These are phyloP conservation scores for Talaromyces sp. DNA, from an alignment of 2,329 filamentous ascomycete species.

Conservation along the genomic window DNA sequence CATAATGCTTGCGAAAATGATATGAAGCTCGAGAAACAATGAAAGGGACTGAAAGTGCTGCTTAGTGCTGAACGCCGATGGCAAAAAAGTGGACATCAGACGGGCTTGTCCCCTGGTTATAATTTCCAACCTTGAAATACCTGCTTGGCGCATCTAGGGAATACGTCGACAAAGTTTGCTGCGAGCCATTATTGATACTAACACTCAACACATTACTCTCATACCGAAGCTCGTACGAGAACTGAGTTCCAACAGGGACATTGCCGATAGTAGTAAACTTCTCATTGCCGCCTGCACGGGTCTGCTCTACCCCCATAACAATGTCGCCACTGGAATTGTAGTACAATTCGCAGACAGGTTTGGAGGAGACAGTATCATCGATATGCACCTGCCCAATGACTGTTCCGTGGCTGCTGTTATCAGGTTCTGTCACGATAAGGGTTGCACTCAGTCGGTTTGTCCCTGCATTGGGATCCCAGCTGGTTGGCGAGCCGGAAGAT, in stretches of 20 bases:
- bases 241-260: constrained; percentile 26
- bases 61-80: neutral
- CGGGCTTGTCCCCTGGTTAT: constrained; percentile 27
- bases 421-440: constrained; percentile 12
- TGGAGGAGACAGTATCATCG: constrained; percentile 13
- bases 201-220: constrained; percentile 27
- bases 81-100: constrained; percentile 18
- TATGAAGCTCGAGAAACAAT: too few species aligned
- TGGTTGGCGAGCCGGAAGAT: neutral
- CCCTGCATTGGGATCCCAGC: constrained; percentile 25
- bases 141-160: constrained; percentile 27
- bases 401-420: too few species aligned
- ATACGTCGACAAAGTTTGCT: constrained; percentile 1
- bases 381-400: too few species aligned
- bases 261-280: constrained; percentile 28
- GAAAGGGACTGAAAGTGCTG: too few species aligned
- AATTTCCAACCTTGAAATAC: constrained; percentile 38
- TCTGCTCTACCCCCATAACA: constrained; percentile 35
- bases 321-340: constrained; percentile 29
- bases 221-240: constrained; percentile 36
- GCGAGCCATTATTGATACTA: constrained; percentile 12
- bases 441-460: constrained; percentile 27
- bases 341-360: constrained; percentile 39
- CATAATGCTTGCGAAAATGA: too few species aligned
- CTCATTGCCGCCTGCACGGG: constrained; percentile 23